Conservation (phyloP, 129 eudicot genomes). For the Sambucus nigra region DNA sequence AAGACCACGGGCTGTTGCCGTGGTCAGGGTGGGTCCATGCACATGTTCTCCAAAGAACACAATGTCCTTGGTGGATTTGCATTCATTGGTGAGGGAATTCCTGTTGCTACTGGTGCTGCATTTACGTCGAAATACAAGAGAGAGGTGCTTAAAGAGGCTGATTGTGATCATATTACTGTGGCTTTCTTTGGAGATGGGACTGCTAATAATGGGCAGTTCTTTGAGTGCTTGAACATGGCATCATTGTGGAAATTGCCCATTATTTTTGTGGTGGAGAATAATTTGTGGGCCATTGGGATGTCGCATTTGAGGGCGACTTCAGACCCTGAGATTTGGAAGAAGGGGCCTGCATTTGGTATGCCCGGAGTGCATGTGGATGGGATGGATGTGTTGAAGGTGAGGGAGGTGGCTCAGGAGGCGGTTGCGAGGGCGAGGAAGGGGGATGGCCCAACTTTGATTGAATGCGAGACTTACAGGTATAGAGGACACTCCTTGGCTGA, state of each 20-base stretch:
- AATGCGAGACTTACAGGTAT: slow-evolving; percentile 66
- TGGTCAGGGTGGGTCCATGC: slow-evolving; percentile 75
- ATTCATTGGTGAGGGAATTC: slow-evolving; percentile 62
- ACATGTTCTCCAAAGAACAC: slow-evolving; percentile 58
- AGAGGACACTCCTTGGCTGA: slow-evolving; percentile 82
- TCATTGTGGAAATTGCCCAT: slow-evolving; percentile 69
- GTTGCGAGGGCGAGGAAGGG: slow-evolving; percentile 59
- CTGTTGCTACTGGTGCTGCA: slow-evolving; percentile 62
- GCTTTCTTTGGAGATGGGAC: slow-evolving; percentile 74
- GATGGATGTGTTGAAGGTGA: slow-evolving; percentile 75
- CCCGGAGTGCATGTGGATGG: slow-evolving; percentile 74
- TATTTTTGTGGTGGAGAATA: slow-evolving; percentile 69
- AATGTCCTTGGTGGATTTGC: slow-evolving; percentile 60
- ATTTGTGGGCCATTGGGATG: slow-evolving; percentile 83
- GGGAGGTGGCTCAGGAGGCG: slow-evolving; percentile 69
- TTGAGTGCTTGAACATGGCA: slow-evolving; percentile 78
- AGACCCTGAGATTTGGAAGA: slow-evolving; percentile 69
- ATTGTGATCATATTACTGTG: slow-evolving; percentile 56
- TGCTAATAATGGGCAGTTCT: slow-evolving; percentile 67
- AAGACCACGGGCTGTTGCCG: slow-evolving; percentile 61
- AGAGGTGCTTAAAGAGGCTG: slow-evolving; percentile 52
- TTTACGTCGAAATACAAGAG: slow-evolving; percentile 51
- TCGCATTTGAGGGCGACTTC: slow-evolving; percentile 72
- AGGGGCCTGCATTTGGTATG: slow-evolving; percentile 82
- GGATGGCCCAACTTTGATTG: slow-evolving; percentile 71